Conservation (phyloP, 2,329 filamentous ascomycete genomes). For the Pseudophaeomoniella oleicola region DNA sequence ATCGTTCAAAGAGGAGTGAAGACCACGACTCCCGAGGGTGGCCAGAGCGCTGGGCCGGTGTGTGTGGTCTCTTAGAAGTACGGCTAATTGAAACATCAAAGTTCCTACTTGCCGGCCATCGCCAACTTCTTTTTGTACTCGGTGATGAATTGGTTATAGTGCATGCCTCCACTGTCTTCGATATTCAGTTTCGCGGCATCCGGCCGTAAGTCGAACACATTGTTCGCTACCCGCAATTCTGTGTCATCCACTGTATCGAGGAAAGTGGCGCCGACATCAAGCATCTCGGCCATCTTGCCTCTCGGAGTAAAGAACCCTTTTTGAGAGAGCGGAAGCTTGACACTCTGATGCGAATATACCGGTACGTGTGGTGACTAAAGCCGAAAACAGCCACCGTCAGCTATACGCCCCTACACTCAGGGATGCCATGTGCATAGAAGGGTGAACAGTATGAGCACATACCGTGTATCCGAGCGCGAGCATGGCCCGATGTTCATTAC, state of each 20-base stretch:
- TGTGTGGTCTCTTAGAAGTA: conserved; percentile 25
- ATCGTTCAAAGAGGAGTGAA: conserved; percentile 42
- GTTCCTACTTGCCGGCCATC: neutral
- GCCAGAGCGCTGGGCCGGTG: conserved; percentile 25
- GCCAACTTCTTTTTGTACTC: neutral
- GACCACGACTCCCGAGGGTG: conserved; percentile 41
- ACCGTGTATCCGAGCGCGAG: conserved; percentile 8
- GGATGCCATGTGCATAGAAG: conserved; percentile 11
- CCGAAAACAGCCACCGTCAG: neutral
- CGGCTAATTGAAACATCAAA: neutral
- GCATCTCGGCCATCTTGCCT: neutral
- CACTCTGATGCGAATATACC: neutral
- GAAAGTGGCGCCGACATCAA: neutral
- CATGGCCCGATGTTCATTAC: conserved; percentile 14
- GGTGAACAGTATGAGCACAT: neutral
- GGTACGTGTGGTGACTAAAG: neutral
- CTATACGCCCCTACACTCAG: conserved; percentile 16
- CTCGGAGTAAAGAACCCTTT: neutral
- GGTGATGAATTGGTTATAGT: neutral
- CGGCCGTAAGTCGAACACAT: neutral
- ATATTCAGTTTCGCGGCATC: neutral
- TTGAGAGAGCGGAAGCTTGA: neutral
- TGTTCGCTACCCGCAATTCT: neutral
- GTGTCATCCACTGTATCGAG: neutral
- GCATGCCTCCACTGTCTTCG: neutral